phyloP scores from a whole-genome alignment of 2,329 filamentous ascomycete genomes.

The Colletotrichum coccodes region DNA sequence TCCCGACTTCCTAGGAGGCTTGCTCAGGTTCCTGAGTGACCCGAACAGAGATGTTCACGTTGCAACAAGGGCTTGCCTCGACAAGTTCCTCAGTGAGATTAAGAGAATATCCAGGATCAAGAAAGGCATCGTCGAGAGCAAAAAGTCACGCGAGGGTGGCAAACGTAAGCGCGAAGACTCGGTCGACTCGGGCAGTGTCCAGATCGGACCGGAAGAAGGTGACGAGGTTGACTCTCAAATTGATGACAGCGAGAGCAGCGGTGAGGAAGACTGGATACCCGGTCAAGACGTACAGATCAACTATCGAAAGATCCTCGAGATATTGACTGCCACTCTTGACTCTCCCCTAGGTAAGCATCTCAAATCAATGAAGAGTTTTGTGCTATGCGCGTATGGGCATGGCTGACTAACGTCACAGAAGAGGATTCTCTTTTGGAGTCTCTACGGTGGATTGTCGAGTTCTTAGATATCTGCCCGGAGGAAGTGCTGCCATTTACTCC shows the following conservation, averaged over 20 bases:
- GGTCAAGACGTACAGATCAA: constrained; percentile 97
- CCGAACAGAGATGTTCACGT: constrained; percentile 94
- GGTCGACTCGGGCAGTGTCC: constrained; percentile 72
- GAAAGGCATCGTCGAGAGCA: constrained; percentile 89
- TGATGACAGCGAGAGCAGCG: constrained; percentile 67
- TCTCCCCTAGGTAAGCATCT: constrained; percentile 74
- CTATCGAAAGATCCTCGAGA: constrained; percentile 90
- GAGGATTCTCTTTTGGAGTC: constrained; percentile 93
- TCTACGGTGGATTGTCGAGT: constrained; percentile 93
- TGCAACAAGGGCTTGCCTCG: constrained; percentile 86
- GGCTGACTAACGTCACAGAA: constrained; percentile 60
- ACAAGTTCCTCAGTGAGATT: constrained; percentile 92
- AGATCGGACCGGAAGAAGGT: constrained; percentile 67
- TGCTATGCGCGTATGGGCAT: background rate
- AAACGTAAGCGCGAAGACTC: constrained; percentile 77
- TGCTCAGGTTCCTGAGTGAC: constrained; percentile 93
- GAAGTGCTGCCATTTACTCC: constrained; percentile 96
- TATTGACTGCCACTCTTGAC: constrained; percentile 88
- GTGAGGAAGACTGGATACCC: constrained; percentile 95
- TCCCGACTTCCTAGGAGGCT: constrained; percentile 88
- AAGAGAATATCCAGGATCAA: constrained; percentile 94
- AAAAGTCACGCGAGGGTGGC: constrained; percentile 73
- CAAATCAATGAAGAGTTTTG: background rate
- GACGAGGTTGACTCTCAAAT: constrained; percentile 69
- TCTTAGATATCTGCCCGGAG: constrained; percentile 96